Evolutionary conservation across 2,329 filamentous ascomycete genomes (phyloP).

Genomic region (Colletotrichum abscissum): DNA sequence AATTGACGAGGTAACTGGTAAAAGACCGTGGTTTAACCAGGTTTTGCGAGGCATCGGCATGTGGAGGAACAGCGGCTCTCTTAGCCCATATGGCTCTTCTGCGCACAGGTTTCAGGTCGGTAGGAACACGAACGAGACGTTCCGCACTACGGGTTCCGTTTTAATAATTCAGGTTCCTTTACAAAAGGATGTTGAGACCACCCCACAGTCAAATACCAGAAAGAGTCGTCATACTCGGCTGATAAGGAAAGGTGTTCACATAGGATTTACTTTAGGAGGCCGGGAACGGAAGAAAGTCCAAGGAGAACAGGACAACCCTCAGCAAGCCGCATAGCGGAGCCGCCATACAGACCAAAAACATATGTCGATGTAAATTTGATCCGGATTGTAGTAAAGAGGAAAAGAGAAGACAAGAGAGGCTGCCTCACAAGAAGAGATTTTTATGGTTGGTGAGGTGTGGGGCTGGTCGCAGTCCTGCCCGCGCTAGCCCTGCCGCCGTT

Average conservation of each 20-base stretch:
- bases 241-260: constrained; percentile 59
- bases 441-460: constrained; percentile 28
- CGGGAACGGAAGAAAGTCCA: constrained; percentile 68
- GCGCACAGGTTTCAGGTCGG: no score
- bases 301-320: constrained; percentile 58
- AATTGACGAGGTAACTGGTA: no score
- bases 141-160: no score
- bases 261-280: constrained; percentile 57
- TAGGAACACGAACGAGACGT: not conserved
- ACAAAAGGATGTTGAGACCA: constrained; percentile 54
- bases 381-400: constrained; percentile 55
- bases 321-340: constrained; percentile 67
- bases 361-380: constrained; percentile 62
- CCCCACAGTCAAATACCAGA: constrained; percentile 63
- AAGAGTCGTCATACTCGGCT: constrained; percentile 53
- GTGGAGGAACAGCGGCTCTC: not conserved
- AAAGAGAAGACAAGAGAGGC: constrained; percentile 37
- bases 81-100: not conserved
- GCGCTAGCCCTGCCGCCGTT: constrained; percentile 18
- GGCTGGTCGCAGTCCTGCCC: not conserved
- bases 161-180: not conserved
- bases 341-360: constrained; percentile 59
- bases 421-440: constrained; percentile 26
- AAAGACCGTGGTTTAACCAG: no score
- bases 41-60: not conserved